Evolutionary conservation across 2,329 filamentous ascomycete species (phyloP), one percentile per base, ranked within the genome.

Genomic region (Penicillium vulpinum): DNA sequence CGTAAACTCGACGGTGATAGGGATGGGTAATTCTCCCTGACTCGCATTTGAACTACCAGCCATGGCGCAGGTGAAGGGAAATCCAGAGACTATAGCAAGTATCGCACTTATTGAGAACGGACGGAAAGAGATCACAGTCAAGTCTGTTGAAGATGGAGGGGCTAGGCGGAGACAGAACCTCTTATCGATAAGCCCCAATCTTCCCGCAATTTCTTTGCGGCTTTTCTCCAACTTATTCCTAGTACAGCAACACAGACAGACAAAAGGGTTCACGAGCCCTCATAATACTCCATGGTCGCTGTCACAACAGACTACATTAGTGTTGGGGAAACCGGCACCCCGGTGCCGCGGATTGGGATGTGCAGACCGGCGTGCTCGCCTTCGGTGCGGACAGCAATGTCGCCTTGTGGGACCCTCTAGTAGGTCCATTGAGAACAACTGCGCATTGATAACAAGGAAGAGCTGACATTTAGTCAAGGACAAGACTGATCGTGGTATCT

Each of bases 301-400:
- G 66, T 76, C 35, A 66, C 69, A 53, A 70, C 74, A 21, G 78
- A 81, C 41, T 86, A 83, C 66, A 80, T 94, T 64, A 88, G 91
- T 45, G 86, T 88, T 61, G 94, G 94, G 93, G 91, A 45, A 99
- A 97, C 75, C 84, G 93, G 67, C 91, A 97, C 68, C 89, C 93
- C 18, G 87, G 88, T 16, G 90, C 91, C 28, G 92, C 93, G 28
- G 93, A 97, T 77, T 99, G 94, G 94, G 86, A 89, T 70, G 70
- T 77, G 21, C 77, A 82, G 61, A 78, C 79, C 21, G 90, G 89
- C 10, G 72, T 92, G 43, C 80, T 99, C 52, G 94, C 92, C 29
- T 99, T 91, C 77, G 94, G 94, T 31, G 88, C 92, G 9, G 91
- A 95, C 75, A 87, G 88, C 65, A 94, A 94, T 76, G 83, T 99